Conservation (phyloP, 441 rosid species). For the Iberis amara region DNA sequence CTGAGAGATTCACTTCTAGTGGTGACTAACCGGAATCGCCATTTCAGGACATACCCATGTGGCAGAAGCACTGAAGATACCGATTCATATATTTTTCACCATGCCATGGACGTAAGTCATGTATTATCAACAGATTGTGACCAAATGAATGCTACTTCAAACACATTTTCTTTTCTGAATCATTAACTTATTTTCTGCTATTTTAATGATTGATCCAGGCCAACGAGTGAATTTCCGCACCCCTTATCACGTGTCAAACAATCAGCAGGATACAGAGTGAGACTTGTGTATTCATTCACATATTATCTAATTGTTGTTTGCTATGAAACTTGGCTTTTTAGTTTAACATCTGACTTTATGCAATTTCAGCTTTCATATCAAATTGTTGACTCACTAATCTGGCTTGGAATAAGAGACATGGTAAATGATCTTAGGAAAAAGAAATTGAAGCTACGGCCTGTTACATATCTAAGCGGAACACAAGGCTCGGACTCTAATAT, state of each 20-base stretch:
- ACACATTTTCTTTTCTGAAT: constrained; percentile 5
- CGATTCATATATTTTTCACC: constrained; percentile 93
- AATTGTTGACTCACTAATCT: constrained; percentile 91
- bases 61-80: constrained; percentile 89
- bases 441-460: constrained; percentile 87
- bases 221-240: constrained; percentile 97
- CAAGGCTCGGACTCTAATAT: constrained; percentile 81
- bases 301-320: neutral
- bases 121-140: constrained; percentile 43
- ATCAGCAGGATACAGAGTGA: constrained; percentile 95
- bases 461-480: constrained; percentile 95
- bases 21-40: constrained; percentile 29
- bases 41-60: constrained; percentile 89
- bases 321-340: constrained; percentile 13
- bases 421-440: constrained; percentile 91
- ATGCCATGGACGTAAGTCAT: constrained; percentile 99
- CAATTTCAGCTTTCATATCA: constrained; percentile 83
- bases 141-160: constrained; percentile 24
- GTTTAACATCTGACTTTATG: constrained; percentile 17
- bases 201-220: constrained; percentile 45
- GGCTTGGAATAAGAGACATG: constrained; percentile 99
- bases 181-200: constrained; percentile 7
- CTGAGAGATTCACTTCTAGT: constrained; percentile 11
- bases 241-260: constrained; percentile 99
- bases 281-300: constrained; percentile 26